phyloP scores from a whole-genome alignment of 768 basidiomycete genomes.

The Rossbeevera mucosa region DNA sequence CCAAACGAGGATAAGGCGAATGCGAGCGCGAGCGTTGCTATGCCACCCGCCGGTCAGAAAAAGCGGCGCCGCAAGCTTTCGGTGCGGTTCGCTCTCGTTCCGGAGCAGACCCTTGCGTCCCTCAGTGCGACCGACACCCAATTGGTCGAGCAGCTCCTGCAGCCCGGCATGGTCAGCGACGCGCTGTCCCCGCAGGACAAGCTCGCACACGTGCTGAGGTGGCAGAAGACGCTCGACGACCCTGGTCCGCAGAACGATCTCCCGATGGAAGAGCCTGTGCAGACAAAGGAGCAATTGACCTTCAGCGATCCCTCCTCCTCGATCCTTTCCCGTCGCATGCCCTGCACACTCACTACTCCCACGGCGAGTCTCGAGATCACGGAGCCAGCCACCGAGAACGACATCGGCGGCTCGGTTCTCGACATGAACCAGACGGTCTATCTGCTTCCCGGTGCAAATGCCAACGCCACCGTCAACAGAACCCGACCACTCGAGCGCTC shows the following conservation, averaged over 20 bases:
- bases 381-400: conserved; percentile 32
- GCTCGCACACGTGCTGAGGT: conserved; percentile 24
- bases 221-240: conserved; percentile 33
- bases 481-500: conserved; percentile 38
- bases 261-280: conserved; percentile 29
- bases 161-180: conserved; percentile 38
- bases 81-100: conserved; percentile 28
- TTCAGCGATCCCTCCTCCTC: neutral
- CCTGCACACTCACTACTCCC: conserved; percentile 50
- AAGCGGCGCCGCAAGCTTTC: conserved; percentile 25
- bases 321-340: conserved; percentile 43
- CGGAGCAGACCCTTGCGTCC: conserved; percentile 45
- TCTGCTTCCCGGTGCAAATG: conserved; percentile 15
- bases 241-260: conserved; percentile 27
- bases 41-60: conserved; percentile 1
- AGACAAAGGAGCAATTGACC: conserved; percentile 1
- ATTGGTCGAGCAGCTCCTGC: conserved; percentile 42
- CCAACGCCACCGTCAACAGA: conserved; percentile 5
- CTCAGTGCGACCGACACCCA: conserved; percentile 45
- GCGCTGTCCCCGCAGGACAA: conserved; percentile 23
- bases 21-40: neutral
- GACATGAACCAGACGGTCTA: conserved; percentile 26
- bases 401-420: conserved; percentile 21
- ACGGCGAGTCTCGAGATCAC: conserved; percentile 34
- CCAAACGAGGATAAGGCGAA: conserved; percentile 15